Evolutionary conservation across 2,329 filamentous ascomycete species (phyloP), one percentile per base, ranked within the genome.

Genomic region (Aspergillus uvarum): DNA sequence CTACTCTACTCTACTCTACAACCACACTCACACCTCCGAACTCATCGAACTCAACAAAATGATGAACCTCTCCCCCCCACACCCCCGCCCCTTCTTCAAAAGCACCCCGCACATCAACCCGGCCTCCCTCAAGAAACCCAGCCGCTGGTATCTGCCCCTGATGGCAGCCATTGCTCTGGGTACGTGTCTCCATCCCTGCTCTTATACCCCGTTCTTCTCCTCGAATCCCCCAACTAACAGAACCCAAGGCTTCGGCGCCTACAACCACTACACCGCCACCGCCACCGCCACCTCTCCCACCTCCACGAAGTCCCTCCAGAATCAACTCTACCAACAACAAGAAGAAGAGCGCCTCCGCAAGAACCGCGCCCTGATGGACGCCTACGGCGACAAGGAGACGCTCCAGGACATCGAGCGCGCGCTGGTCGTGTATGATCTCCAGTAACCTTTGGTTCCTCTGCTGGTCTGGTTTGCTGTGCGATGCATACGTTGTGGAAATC

Each of bases 321-420:
- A 24, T 8, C 59, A 58, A 4, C 32, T 56, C 12, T 29, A 29
- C 26, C 19, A 56, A 19, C 47, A 56, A 8, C 67, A 72, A 47
- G 73, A 75, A 59, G 64, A 76, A 61, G 65, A 75, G 53, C 64
- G 74, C 2, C 68, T 75, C 1, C 73, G 74, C 26, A 72, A 67
- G 54, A 78, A 79, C 56, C 69, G 69, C 51, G 67, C 72, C 5
- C 63, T 81, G n/a, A 76, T 80, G 74, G 77, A 81, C 38, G 77
- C 79, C 2, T 81, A 81, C 56, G 79, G 79, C 12, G 76, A 77
- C 55, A 76, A 79, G 62, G 74, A 72, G 12, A 79, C 74, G 50
- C 59, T 81, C 51, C 68, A 75, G 24, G 78, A 81, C 66, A 65
- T 81, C n/a, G 71, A 80, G 63, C 71, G 76, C 42, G 79, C 79